Percentiles rank a stretch among this genome's conserved stretches.
Evolutionary conservation across 2,329 filamentous ascomycete genomes (phyloP).

Genomic region (Dactylellina parvicollis): DNA sequence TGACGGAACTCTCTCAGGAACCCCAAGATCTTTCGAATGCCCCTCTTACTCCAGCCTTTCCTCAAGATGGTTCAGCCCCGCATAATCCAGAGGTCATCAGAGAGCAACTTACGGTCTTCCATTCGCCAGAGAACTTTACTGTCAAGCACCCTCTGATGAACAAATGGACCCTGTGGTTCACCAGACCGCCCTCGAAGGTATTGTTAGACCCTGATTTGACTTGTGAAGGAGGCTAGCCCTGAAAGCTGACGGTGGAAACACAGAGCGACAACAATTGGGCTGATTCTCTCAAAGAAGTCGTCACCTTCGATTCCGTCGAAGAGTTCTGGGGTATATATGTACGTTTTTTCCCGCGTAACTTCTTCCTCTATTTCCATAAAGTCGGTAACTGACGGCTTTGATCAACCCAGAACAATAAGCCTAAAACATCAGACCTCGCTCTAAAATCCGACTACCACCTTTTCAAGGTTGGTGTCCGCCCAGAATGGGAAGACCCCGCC

Average conservation of each 20-base stretch:
- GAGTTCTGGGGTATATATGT: conserved; percentile 99
- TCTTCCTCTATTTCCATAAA: too few species aligned
- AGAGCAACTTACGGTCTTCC: conserved; percentile 90
- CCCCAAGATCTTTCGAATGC: conserved; percentile 51
- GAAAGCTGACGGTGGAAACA: conserved; percentile 8
- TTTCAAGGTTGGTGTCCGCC: conserved; percentile 96
- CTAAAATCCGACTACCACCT: conserved; percentile 99
- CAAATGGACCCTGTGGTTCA: conserved; percentile 99
- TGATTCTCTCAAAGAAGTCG: conserved; percentile 96
- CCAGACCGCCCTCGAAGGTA: conserved; percentile 87
- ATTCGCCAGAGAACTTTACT: conserved; percentile 98
- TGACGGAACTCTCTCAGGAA: conserved; percentile 44
- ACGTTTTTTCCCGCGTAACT: conserved; percentile 64
- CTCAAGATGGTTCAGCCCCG: conserved; percentile 38
- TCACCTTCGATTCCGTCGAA: conserved; percentile 97
- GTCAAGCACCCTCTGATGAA: conserved; percentile 98
- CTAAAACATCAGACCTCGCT: conserved; percentile 90
- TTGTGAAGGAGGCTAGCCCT: background rate
- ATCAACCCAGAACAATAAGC: conserved; percentile 87
- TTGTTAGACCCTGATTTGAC: conserved; percentile 71
- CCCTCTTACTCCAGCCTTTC: conserved; percentile 50
- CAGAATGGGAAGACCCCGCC: conserved; percentile 97
- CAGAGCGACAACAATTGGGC: conserved; percentile 95
- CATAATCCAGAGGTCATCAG: conserved; percentile 64
- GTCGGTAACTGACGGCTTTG: background rate